Conservation (phyloP, 768 basidiomycete genomes). For the Boletus subcaerulescens region DNA sequence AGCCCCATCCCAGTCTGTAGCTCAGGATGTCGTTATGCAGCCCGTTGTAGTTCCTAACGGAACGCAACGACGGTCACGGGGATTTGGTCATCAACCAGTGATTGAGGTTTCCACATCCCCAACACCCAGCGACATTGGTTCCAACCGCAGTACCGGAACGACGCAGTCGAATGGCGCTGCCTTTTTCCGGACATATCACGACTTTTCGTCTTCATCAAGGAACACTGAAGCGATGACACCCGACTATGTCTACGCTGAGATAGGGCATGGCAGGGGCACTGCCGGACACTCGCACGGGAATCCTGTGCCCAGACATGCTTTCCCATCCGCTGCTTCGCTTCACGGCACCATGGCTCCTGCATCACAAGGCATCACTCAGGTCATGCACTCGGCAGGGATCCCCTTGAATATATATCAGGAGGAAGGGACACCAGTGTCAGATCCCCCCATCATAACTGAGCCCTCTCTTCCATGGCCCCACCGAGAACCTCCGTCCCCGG, state of each 20-base stretch:
- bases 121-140: constrained; percentile 57
- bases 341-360: constrained; percentile 19
- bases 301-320: constrained; percentile 21
- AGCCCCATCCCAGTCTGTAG: constrained; percentile 2
- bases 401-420: constrained; percentile 22
- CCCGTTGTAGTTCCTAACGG: constrained; percentile 36
- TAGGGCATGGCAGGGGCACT: constrained; percentile 68
- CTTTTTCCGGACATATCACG: constrained; percentile 62
- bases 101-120: constrained; percentile 61
- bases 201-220: constrained; percentile 38
- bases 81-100: constrained; percentile 51
- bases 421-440: constrained; percentile 7
- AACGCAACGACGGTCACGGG: constrained; percentile 39
- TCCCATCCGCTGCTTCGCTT: constrained; percentile 21
- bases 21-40: constrained; percentile 32
- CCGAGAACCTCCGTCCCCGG: constrained; percentile 38
- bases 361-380: constrained; percentile 32
- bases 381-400: constrained; percentile 35
- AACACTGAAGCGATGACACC: constrained; percentile 63
- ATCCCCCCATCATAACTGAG: constrained; percentile 12
- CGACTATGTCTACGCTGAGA: constrained; percentile 72
- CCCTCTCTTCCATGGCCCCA: constrained; percentile 43
- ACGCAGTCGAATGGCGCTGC: constrained; percentile 54
- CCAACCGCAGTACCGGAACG: constrained; percentile 50
- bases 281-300: constrained; percentile 16